Percentiles rank a stretch among this genome's conserved stretches.
Conservation (phyloP, 805 yeast species). For the Yarrowia yakushimensis region DNA sequence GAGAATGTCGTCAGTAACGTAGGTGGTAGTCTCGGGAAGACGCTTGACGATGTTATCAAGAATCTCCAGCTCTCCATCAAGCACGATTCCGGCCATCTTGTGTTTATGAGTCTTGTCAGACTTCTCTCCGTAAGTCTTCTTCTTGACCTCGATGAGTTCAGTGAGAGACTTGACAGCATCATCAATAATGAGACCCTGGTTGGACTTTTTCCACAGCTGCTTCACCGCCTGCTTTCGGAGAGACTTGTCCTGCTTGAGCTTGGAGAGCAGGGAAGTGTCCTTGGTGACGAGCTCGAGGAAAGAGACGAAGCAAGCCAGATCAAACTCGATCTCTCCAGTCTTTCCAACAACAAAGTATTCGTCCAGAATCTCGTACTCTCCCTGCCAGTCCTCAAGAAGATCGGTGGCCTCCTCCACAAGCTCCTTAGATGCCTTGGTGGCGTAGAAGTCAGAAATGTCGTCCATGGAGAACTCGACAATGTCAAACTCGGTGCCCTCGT, state of each 20-base stretch:
- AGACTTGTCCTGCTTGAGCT: not conserved
- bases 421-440: slow-evolving; percentile 27
- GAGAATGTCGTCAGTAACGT: not conserved
- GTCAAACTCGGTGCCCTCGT: slow-evolving; percentile 66
- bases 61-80: slow-evolving; percentile 5
- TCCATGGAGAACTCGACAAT: slow-evolving; percentile 68
- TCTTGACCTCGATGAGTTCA: not conserved
- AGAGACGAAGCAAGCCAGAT: slow-evolving; percentile 19
- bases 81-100: not conserved
- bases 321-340: slow-evolving; percentile 15
- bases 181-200: slow-evolving; percentile 26
- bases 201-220: slow-evolving; percentile 25
- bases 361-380: slow-evolving; percentile 30
- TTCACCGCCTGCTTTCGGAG: slow-evolving; percentile 23
- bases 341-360: slow-evolving; percentile 30
- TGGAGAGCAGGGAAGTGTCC: not conserved
- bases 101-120: not conserved
- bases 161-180: slow-evolving; percentile 22
- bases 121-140: slow-evolving; percentile 1
- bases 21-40: slow-evolving; percentile 11
- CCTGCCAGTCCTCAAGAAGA: slow-evolving; percentile 27
- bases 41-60: not conserved
- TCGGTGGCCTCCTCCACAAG: slow-evolving; percentile 20
- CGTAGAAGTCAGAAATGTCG: slow-evolving; percentile 43
- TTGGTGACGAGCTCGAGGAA: slow-evolving; percentile 3